phyloP scores from a whole-genome alignment of 2,329 filamentous ascomycete species.

The Hymenoscyphus repandus region DNA sequence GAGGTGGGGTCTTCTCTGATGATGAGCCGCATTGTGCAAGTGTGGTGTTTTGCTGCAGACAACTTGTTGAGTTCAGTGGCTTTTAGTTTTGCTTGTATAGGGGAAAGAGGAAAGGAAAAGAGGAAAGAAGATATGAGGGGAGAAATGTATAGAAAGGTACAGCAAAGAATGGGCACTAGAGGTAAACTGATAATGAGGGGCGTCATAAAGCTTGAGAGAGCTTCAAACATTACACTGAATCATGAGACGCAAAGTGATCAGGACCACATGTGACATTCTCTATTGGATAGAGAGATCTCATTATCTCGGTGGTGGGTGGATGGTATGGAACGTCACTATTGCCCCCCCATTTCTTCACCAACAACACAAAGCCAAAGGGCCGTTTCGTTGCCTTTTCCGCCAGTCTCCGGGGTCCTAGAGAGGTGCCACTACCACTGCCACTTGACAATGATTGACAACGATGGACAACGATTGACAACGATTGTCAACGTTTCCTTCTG shows the following conservation, averaged over 20 bases:
- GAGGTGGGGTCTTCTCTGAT: slow-evolving; percentile 66
- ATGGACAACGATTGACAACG: too few species aligned
- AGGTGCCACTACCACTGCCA: background rate
- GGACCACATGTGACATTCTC: slow-evolving; percentile 7
- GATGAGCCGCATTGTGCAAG: slow-evolving; percentile 66
- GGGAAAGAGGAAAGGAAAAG: too few species aligned
- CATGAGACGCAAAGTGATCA: slow-evolving; percentile 1
- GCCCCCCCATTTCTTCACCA: slow-evolving; percentile 7
- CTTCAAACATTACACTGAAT: background rate
- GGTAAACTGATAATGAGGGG: slow-evolving; percentile 1
- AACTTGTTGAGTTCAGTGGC: background rate
- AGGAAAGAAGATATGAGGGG: background rate
- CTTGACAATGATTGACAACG: background rate
- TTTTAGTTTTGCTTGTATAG: background rate
- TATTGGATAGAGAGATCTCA: slow-evolving; percentile 3
- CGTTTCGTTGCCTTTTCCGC: too few species aligned
- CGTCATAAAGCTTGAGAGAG: background rate
- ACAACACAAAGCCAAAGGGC: background rate
- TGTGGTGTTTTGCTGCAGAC: background rate
- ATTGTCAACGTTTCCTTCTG: background rate
- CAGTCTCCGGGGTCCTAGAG: background rate
- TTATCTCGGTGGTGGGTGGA: background rate
- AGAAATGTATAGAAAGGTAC: background rate
- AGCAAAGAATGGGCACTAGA: background rate
- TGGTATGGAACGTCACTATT: slow-evolving; percentile 14